Evolutionary conservation across 148 eudicot species (phyloP), one percentile per base, ranked within the genome.

Genomic region (Rheum nobile): DNA sequence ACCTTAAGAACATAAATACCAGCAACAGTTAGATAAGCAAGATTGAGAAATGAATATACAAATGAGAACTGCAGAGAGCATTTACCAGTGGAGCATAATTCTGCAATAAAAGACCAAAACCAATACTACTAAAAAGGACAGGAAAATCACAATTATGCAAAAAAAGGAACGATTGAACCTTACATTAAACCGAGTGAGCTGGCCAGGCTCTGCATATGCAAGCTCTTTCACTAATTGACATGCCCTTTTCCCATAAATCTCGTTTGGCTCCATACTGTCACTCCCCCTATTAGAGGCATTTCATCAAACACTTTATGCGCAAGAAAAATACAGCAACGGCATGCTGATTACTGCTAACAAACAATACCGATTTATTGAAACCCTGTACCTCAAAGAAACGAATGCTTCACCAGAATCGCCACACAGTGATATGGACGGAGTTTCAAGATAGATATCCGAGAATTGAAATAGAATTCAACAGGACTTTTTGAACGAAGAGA

Each of bases 111-210:
- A 46, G 50, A 46, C 24, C 9, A 19, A 50, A 47, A 4, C 2
- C 43, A 9, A 41, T 41, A 41, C 8, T 41, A 41, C 43, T 41
- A 48, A 17, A 48, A 16, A 16, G 55, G 55, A 48, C 55, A n/a
- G 6, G 22, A 71, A 71, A 71, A 24, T 43, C 55, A 48, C 55
- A 48, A n/a, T 13, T 55, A 24, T 55, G 29, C 63, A 8, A 21
- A 41, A 41, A 22, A 55, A 61, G 10, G 67, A 31, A 65, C 32
- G 55, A 63, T 26, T 39, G 41, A 65, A 29, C 42, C 84, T 81
- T 59, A 84, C 86, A 78, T 84, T 84, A 57, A 78, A 84, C 26
- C 83, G 77, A 72, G 86, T 80, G 31, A 83, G 83, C 75, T 80
- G 83, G 31, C 79, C 85, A 11, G 85, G 83, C 54, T 83, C 85